phyloP scores from a whole-genome alignment of 1,139 yeast genomes.

The Candida neerlandica region DNA sequence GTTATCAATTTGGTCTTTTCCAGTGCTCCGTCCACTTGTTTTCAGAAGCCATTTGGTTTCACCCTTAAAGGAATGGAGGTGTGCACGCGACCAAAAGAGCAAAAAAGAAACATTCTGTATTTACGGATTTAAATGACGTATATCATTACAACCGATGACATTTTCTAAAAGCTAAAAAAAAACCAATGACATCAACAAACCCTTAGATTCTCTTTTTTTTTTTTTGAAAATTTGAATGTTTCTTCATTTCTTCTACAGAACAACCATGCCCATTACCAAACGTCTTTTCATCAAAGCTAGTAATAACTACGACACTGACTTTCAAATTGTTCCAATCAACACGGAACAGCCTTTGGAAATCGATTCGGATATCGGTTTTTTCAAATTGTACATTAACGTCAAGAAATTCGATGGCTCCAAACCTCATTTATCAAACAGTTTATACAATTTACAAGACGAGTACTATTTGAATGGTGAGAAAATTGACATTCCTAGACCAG shows the following conservation, averaged over 20 bases:
- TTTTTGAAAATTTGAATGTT: not conserved
- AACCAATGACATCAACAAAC: no score
- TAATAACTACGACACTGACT: constrained; percentile 27
- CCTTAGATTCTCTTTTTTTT: not conserved
- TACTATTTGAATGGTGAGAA: constrained; percentile 30
- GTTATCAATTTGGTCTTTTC: no score
- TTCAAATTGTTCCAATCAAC: constrained; percentile 48
- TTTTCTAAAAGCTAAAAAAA: no score
- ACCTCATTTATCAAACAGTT: constrained; percentile 37
- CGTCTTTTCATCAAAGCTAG: constrained; percentile 41
- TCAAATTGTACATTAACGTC: constrained; percentile 42
- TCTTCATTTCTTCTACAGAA: not conserved
- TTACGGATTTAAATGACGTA: no score
- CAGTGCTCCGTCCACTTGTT: no score
- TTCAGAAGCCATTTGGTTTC: no score
- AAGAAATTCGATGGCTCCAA: constrained; percentile 50
- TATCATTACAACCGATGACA: no score
- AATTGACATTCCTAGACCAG: constrained; percentile 15
- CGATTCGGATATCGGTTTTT: constrained; percentile 40
- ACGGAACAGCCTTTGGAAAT: constrained; percentile 37
- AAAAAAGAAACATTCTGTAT: no score
- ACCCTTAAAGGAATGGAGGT: no score
- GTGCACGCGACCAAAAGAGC: no score
- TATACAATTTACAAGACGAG: constrained; percentile 34
- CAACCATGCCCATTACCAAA: constrained; percentile 25